phyloP scores from a whole-genome alignment of 2,329 filamentous ascomycete genomes.

The Raffaelea albimanens region DNA sequence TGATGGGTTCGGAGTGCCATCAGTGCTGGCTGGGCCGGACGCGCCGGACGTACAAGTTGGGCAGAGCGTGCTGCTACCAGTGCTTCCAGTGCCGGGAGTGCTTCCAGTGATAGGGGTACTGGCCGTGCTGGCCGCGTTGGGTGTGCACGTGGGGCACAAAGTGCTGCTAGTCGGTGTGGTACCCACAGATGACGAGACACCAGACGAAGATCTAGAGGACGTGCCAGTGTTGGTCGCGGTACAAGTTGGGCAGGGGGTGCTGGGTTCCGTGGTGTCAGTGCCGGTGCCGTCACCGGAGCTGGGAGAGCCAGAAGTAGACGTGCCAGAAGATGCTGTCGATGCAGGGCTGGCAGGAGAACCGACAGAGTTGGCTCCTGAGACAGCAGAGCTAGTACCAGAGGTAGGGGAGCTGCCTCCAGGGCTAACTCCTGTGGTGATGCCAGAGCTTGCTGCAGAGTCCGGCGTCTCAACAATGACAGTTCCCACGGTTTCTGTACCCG shows the following conservation, averaged over 20 bases:
- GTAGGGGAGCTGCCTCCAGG: background rate
- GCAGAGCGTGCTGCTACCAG: too few relatives aligned
- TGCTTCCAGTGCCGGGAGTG: too few relatives aligned
- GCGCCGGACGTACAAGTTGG: too few relatives aligned
- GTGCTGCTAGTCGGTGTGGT: too few relatives aligned
- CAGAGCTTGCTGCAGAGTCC: background rate
- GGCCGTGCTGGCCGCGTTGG: too few relatives aligned
- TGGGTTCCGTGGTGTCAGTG: background rate
- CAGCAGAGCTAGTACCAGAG: background rate
- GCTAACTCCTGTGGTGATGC: background rate
- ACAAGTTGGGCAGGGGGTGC: background rate
- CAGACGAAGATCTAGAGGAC: background rate
- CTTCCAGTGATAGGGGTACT: too few relatives aligned
- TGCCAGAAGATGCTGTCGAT: background rate
- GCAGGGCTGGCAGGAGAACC: background rate
- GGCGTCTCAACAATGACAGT: slow-evolving; percentile 7
- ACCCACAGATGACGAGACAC: too few relatives aligned
- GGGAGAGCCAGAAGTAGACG: slow-evolving; percentile 1
- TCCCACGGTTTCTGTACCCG: slow-evolving; percentile 1
- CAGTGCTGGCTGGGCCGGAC: too few relatives aligned
- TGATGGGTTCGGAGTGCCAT: too few relatives aligned
- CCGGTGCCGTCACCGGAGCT: background rate
- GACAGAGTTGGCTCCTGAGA: background rate
- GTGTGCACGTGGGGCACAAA: too few relatives aligned
- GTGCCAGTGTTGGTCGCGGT: background rate